These are phyloP conservation scores for Ogataea hybrid DNA, from an alignment of 1,139 yeast species.

Conservation along the genomic window DNA sequence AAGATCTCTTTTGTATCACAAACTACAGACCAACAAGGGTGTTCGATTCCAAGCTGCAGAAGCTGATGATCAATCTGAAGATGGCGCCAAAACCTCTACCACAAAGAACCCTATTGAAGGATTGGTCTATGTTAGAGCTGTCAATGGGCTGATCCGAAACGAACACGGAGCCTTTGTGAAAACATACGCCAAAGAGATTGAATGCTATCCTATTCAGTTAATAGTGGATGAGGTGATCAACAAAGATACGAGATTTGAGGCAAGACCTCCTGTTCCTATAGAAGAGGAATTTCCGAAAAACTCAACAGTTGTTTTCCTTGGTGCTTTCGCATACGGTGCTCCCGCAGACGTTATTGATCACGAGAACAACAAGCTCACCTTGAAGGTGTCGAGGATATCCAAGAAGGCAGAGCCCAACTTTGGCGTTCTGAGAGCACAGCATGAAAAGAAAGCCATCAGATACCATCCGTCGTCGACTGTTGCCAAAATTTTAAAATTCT, in stretches of 20 bases:
- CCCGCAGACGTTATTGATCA: constrained; percentile 74
- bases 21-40: constrained; percentile 24
- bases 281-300: constrained; percentile 78
- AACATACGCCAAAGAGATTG: constrained; percentile 52
- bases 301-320: constrained; percentile 75
- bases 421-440: constrained; percentile 55
- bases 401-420: constrained; percentile 57
- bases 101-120: constrained; percentile 40
- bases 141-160: constrained; percentile 73
- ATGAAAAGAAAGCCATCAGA: constrained; percentile 53
- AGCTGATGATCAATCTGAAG: constrained; percentile 30
- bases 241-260: constrained; percentile 70
- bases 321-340: constrained; percentile 86
- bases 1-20: constrained; percentile 19
- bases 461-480: constrained; percentile 72
- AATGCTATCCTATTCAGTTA: constrained; percentile 70
- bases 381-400: constrained; percentile 54
- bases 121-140: constrained; percentile 66
- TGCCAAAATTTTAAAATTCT: constrained; percentile 54
- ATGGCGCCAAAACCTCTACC: constrained; percentile 1
- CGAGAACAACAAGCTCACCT: constrained; percentile 43
- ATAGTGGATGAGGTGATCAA: constrained; percentile 73
- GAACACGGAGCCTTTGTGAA: constrained; percentile 75
- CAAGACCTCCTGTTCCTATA: constrained; percentile 74
- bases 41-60: constrained; percentile 20